Base-by-base conservation (phyloP, 805 yeast species). In the Komagataella phaffii region DNA sequence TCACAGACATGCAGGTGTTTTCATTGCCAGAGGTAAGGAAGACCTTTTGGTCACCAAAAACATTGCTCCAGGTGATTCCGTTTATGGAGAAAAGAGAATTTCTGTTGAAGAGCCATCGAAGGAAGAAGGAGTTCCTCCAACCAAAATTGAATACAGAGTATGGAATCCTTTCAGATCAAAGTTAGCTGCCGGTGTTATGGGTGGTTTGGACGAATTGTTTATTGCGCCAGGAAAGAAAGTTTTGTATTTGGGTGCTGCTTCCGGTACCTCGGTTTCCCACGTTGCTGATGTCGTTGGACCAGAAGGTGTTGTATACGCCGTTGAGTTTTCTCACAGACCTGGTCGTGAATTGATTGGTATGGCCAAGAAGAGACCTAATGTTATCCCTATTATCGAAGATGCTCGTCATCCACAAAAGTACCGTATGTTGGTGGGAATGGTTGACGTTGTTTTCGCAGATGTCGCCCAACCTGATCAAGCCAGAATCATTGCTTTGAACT, bases 401-500 rank as follows among this genome's bases (percentile, higher is more conserved):
- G 99, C 99, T 58, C 90, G 99, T 79, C 99, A 93, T 76, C 99
- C 99, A 66, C 99, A 93, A 72, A 93, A 93, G 75, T 93, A 93
- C 84, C 85, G 99, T 79, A 93, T 93, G 99, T 80, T 93, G 64
- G 78, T 93, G 57, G 96, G 97, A 65, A 93, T 93, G 99, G 99
- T 93, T 59, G 99, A 93, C 72, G 88, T 82, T 68, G 98, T 93
- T 55, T 93, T 93, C 67, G 99, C 99, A 56, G 99, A 93, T 79
- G 99, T 93, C 69, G 99, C 99, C 59, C 99, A 93, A 78, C 99
- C 99, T 47, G 99, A 93, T 76, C 99, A 93, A 78, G 99, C 99
- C 62, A 95, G 99, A 85, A 93, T 93, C 69, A 91, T 93, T 70
- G 99, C 98, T 51, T 82, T 93, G 69, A 93, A 93, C 81, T 84